These are phyloP conservation scores for Epichloe sp. DNA, from an alignment of 2,329 filamentous ascomycete species.

Conservation along the genomic window DNA sequence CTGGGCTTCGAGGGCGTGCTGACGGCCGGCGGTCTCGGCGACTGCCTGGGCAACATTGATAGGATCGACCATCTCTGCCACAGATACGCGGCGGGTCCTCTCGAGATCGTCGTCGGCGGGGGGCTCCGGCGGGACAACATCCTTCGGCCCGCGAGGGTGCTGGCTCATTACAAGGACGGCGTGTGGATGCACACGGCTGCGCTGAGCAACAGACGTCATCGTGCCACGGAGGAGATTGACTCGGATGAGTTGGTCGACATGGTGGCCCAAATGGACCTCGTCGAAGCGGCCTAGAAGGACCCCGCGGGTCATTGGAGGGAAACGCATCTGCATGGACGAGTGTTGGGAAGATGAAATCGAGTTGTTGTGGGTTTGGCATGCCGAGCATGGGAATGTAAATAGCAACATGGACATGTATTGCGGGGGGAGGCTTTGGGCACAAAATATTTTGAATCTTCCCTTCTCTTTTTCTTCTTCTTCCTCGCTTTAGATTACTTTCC, in stretches of 20 bases:
- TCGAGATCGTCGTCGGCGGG: constrained; percentile 40
- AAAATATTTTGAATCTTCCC: background rate
- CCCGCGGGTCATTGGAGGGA: constrained; percentile 15
- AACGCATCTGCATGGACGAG: constrained; percentile 4
- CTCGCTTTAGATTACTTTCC: too few relatives aligned
- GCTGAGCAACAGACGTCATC: constrained; percentile 6
- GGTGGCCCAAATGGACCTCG: constrained; percentile 9
- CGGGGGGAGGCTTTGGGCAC: background rate
- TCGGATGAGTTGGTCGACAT: constrained; percentile 12
- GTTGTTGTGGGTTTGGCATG: too few relatives aligned
- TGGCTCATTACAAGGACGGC: constrained; percentile 13
- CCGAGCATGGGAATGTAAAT: too few relatives aligned
- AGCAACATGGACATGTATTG: background rate
- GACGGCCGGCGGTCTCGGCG: constrained; percentile 37
- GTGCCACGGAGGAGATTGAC: constrained; percentile 14
- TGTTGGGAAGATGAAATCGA: too few relatives aligned
- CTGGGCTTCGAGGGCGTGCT: constrained; percentile 39
- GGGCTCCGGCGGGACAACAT: constrained; percentile 36
- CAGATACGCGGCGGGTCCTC: constrained; percentile 10
- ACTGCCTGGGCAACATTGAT: constrained; percentile 25
- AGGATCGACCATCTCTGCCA: constrained; percentile 24
- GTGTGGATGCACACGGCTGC: constrained; percentile 36
- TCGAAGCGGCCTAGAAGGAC: constrained; percentile 9
- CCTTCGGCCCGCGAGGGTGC: constrained; percentile 11
- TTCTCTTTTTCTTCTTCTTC: background rate